Percentiles rank a stretch among this genome's conserved stretches.
Conservation (phyloP, 2,329 filamentous ascomycete species). For the Elsinoe australis region DNA sequence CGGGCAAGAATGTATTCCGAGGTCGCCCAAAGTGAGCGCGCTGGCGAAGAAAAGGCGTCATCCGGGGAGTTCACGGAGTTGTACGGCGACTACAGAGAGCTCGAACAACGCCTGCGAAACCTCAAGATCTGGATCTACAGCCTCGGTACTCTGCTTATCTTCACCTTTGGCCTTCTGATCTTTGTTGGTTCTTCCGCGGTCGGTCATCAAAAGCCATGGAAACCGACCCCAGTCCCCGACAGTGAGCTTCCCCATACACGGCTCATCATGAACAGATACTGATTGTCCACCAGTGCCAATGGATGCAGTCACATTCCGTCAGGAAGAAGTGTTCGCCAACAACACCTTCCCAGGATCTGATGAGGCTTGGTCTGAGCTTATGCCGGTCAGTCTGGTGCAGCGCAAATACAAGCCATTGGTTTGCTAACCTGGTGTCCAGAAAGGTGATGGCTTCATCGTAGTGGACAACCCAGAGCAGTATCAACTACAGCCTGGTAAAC, state of each 20-base stretch:
- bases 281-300: constrained; percentile 20
- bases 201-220: not conserved
- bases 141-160: constrained; percentile 4
- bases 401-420: not conserved
- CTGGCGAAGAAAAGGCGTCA: constrained; percentile 11
- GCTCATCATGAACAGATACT: not conserved
- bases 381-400: constrained; percentile 20
- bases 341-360: constrained; percentile 24
- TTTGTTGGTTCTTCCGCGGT: not conserved
- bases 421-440: constrained; percentile 4
- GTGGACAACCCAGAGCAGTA: constrained; percentile 23
- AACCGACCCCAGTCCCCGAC: constrained; percentile 10
- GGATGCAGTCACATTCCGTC: constrained; percentile 24
- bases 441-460: constrained; percentile 31
- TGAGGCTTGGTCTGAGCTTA: constrained; percentile 26
- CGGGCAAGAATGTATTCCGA: constrained; percentile 15
- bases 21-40: constrained; percentile 4
- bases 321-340: constrained; percentile 24
- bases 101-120: constrained; percentile 14
- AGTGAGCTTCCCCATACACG: not conserved
- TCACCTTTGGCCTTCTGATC: constrained; percentile 3
- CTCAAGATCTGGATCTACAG: constrained; percentile 15
- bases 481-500: constrained; percentile 26
- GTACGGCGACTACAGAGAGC: constrained; percentile 11
- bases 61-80: constrained; percentile 5